A percentile compares a stretch with the other conserved stretches of the same genome.
phyloP scores from a whole-genome alignment of 2,329 filamentous ascomycete genomes.

The Xylaria sp. region DNA sequence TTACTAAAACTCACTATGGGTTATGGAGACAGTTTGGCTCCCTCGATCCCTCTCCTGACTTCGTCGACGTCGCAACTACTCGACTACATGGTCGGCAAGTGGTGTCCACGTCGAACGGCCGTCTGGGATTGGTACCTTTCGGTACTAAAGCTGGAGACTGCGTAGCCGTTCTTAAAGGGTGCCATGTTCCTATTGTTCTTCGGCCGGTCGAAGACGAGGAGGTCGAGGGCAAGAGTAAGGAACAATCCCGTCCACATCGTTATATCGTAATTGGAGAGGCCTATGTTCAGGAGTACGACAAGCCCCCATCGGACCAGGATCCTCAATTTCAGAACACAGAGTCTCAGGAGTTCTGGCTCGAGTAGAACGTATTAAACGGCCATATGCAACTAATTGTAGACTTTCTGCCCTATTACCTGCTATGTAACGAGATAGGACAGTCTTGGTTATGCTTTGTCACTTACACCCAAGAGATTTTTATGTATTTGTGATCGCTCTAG shows the following conservation, averaged over 20 bases:
- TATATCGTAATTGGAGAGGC: constrained; percentile 4
- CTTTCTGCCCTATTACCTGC: not conserved
- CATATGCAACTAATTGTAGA: not conserved
- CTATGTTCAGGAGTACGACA: not conserved
- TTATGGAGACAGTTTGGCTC: not conserved
- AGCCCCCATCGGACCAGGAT: not conserved
- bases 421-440: not conserved
- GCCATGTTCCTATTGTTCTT: constrained; percentile 3
- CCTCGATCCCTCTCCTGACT: not conserved
- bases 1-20: not conserved
- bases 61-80: not conserved
- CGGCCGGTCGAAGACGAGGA: not conserved
- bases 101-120: not conserved
- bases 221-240: not conserved
- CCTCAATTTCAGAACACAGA: not conserved
- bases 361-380: not conserved
- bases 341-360: not conserved
- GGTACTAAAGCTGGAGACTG: not conserved
- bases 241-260: not conserved
- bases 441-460: not conserved
- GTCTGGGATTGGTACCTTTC: not conserved
- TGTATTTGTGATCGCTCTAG: not conserved
- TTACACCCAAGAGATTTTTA: not conserved
- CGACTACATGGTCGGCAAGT: constrained; percentile 3
- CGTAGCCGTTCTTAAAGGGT: not conserved